Evolutionary conservation across 2,329 filamentous ascomycete genomes (phyloP), one percentile per base, ranked within the genome.

Genomic region (Pyrenophora teres): DNA sequence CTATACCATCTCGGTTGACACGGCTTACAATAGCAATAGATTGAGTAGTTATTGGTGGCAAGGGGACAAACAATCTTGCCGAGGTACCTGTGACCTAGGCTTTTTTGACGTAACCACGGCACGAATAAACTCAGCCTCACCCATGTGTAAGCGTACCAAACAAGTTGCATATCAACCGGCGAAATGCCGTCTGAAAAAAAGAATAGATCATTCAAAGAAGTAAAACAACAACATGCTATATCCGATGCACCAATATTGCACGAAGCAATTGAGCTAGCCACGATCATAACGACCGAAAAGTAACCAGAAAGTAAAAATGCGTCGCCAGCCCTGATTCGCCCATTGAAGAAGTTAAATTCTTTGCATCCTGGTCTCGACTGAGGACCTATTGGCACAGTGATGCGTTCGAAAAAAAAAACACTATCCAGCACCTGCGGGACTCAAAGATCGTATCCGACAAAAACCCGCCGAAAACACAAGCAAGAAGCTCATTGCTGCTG

Each of bases 401-500:
- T 30, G 6, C 27, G 23, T 13, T 13, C 27, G n/a, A n/a, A n/a
- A 27, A 27, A 27, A 8, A 5, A 27, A 8, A 27, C 9, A 27
- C 25, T 8, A 8, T 3, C 25, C 25, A 27, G 25, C 25, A 27
- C 9, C 27, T 10, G 10, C 27, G 9, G 8, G 12, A 30, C 10
- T 30, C 2, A 12, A 30, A 30, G 27, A 30, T 30, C 3, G 27
- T 30, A 13, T 9, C 10, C 27, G 27, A 30, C 9, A 5, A 12
- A 12, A 12, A 2, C 9, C 9, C 27, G 9, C 10, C 12, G 27
- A 30, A 10, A 12, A 30, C 8, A 27, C 4, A 23, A 25, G 23
- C n/a, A 23, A 30, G 8, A 25, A 33, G 37, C 37, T 47, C 30
- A 46, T n/a, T 36, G 36, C 43, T 31, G 43, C 27, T 46, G 43